Evolutionary conservation across 1,284 basidiomycete genomes (phyloP).

Genomic region (Sanghuangporus sanghuang): DNA sequence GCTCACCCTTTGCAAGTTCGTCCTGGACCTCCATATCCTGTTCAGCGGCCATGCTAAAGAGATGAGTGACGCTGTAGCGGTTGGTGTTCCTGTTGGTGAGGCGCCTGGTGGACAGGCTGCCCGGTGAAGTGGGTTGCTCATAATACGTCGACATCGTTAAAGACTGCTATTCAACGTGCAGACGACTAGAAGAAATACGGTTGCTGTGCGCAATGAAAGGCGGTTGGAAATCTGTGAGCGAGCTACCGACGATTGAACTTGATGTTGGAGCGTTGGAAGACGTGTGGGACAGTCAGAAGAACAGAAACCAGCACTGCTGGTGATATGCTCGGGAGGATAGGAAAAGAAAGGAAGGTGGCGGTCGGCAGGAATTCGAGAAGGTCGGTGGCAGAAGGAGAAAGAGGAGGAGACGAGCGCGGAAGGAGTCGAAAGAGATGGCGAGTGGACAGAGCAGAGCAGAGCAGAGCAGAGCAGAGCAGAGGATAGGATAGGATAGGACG

Average conservation of each 20-base stretch:
- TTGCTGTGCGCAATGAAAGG: neutral
- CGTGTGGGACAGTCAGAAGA: neutral
- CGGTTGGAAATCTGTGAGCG: neutral
- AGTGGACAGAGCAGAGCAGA: neutral
- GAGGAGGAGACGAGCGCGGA: neutral
- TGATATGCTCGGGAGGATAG: neutral
- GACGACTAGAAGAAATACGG: neutral
- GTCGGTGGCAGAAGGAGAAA: neutral
- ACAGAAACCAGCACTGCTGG: conserved; percentile 15
- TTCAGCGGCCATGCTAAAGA: conserved; percentile 97
- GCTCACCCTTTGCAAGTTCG: conserved; percentile 88
- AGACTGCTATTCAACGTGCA: neutral
- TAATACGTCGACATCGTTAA: conserved; percentile 39
- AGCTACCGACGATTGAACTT: neutral
- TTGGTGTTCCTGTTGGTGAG: conserved; percentile 91
- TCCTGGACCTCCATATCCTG: conserved; percentile 99
- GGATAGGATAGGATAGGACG: too few species aligned
- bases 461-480: neutral
- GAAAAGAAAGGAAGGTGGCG: conserved; percentile 3
- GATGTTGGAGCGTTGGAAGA: neutral
- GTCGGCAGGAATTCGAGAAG: conserved; percentile 3
- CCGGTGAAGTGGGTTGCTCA: conserved; percentile 59
- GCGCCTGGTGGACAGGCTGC: conserved; percentile 60
- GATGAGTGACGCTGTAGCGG: conserved; percentile 91
- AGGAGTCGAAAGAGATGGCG: neutral